A percentile compares a stretch with the other conserved stretches of the same genome.
These are phyloP conservation scores for Halophytophthora polymorphica DNA, from an alignment of 352 stramenopile species.

Conservation along the genomic window DNA sequence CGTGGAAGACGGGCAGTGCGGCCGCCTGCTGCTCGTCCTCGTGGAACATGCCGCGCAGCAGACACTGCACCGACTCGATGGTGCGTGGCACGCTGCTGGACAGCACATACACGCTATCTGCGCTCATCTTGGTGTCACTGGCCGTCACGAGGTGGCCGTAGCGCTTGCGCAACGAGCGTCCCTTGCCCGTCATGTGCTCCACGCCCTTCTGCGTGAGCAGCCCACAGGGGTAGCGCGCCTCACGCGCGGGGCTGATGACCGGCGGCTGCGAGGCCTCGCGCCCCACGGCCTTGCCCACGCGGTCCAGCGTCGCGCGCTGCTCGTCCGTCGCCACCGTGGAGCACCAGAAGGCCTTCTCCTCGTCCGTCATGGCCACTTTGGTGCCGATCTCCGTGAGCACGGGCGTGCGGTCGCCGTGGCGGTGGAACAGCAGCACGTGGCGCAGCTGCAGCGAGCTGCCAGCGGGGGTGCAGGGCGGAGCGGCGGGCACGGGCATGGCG, in stretches of 20 bases:
- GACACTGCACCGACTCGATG: slow-evolving; percentile 74
- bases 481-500: background rate
- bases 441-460: slow-evolving; percentile 40
- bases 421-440: slow-evolving; percentile 80
- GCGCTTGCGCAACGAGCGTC: slow-evolving; percentile 35
- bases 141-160: slow-evolving; percentile 44
- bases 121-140: slow-evolving; percentile 17
- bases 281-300: slow-evolving; percentile 49
- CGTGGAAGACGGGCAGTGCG: slow-evolving; percentile 35
- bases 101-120: slow-evolving; percentile 64
- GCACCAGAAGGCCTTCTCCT: slow-evolving; percentile 64
- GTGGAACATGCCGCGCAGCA: slow-evolving; percentile 72
- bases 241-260: slow-evolving; percentile 34
- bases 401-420: slow-evolving; percentile 75
- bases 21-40: slow-evolving; percentile 4
- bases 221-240: slow-evolving; percentile 45
- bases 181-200: slow-evolving; percentile 68
- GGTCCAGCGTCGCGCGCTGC: slow-evolving; percentile 43
- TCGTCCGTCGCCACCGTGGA: slow-evolving; percentile 48
- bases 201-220: slow-evolving; percentile 63
- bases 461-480: too few relatives aligned
- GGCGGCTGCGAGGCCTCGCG: slow-evolving; percentile 40
- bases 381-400: slow-evolving; percentile 58
- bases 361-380: slow-evolving; percentile 45
- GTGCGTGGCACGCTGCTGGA: slow-evolving; percentile 74